A percentile compares a stretch with the other conserved stretches of the same genome.
Conservation (phyloP, 805 yeast genomes). For the Kuraishia hungarica region DNA sequence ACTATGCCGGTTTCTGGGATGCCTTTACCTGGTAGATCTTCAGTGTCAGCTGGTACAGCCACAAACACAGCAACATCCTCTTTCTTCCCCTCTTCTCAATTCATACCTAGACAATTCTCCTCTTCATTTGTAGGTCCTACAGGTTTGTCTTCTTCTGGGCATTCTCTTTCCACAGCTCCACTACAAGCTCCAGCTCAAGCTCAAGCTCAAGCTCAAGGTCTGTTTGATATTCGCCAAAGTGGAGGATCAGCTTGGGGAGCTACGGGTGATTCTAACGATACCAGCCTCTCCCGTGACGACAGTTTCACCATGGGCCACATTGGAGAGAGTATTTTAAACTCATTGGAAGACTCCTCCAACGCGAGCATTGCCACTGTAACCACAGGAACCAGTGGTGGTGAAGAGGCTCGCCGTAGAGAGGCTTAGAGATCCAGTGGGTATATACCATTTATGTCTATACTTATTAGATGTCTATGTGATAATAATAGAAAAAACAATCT, state of each 20-base stretch:
- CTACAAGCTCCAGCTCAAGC: too few species aligned
- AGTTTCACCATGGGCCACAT: neutral
- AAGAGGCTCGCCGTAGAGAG: neutral
- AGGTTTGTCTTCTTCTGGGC: neutral
- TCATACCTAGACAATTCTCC: neutral
- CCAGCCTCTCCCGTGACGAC: neutral
- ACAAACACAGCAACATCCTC: neutral
- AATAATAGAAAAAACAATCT: too few species aligned
- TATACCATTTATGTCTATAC: too few species aligned
- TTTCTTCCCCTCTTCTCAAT: neutral
- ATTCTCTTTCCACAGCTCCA: neutral
- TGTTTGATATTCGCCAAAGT: neutral
- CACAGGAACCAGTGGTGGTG: neutral
- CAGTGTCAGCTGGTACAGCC: neutral
- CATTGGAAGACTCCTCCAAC: neutral
- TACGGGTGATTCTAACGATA: neutral
- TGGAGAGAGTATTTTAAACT: neutral
- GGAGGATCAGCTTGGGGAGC: neutral
- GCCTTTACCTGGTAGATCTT: neutral
- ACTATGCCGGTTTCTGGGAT: neutral
- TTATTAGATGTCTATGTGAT: too few species aligned
- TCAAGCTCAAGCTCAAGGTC: too few species aligned
- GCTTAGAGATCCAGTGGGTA: neutral
- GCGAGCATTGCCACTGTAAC: neutral
- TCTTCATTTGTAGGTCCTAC: neutral